Evolutionary conservation across 331 rosid genomes (phyloP).

Genomic region (Phaseolus coccineus): DNA sequence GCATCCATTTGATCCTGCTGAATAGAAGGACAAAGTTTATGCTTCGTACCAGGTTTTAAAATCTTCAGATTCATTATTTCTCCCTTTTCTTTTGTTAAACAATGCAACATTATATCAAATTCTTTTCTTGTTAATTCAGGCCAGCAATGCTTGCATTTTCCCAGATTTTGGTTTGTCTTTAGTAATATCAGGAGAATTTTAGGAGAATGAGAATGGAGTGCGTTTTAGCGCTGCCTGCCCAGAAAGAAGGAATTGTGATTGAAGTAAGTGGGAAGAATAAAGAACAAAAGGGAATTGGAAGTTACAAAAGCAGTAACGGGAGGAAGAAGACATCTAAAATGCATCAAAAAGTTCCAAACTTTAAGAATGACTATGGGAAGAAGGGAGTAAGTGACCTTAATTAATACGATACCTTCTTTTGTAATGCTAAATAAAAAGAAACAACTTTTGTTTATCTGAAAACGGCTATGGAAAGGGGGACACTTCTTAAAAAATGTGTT

Average conservation of each 20-base stretch:
- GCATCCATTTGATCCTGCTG: slow-evolving; percentile 87
- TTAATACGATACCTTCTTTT: background rate
- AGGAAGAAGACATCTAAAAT: background rate
- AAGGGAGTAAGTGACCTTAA: background rate
- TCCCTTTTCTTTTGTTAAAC: no score
- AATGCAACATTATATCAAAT: no score
- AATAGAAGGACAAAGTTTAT: slow-evolving; percentile 64
- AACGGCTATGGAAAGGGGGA: no score
- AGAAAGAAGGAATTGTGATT: background rate
- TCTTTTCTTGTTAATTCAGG: no score
- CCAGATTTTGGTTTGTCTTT: slow-evolving; percentile 90
- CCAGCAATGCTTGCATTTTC: slow-evolving; percentile 73
- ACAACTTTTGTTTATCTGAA: no score
- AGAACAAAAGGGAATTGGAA: background rate
- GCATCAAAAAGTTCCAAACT: background rate
- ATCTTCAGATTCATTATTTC: background rate
- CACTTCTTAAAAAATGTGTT: no score
- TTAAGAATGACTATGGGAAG: background rate
- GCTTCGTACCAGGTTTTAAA: slow-evolving; percentile 78
- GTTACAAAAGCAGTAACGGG: background rate
- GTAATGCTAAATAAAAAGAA: background rate
- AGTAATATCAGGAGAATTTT: slow-evolving; percentile 69
- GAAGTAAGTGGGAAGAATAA: background rate
- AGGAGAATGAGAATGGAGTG: slow-evolving; percentile 20
- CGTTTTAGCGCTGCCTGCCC: background rate